These are phyloP conservation scores for Zarea fungicola DNA, from an alignment of 2,329 filamentous ascomycete species.

Conservation along the genomic window DNA sequence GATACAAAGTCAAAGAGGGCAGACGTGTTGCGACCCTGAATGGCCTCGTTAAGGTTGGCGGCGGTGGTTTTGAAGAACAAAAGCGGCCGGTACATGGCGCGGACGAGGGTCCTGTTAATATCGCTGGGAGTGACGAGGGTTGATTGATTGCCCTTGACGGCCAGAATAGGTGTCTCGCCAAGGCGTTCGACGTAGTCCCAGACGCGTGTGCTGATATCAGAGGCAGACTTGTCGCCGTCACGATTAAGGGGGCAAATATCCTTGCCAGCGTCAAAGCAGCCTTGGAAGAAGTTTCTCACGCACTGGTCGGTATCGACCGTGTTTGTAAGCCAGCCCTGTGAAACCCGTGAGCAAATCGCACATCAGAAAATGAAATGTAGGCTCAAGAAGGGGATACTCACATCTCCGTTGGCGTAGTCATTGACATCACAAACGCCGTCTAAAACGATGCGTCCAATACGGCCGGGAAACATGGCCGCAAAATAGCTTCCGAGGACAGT, in stretches of 20 bases:
- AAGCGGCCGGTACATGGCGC: constrained; percentile 23
- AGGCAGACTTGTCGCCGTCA: constrained; percentile 20
- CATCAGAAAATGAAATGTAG: too few relatives aligned
- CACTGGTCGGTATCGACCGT: constrained; percentile 33
- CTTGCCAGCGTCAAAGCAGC: constrained; percentile 28
- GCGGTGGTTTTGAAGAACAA: constrained; percentile 17
- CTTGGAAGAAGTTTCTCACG: constrained; percentile 28
- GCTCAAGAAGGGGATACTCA: constrained; percentile 21
- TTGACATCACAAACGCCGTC: constrained; percentile 33
- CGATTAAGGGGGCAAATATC: constrained; percentile 26
- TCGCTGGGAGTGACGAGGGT: constrained; percentile 28
- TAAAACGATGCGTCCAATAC: constrained; percentile 37
- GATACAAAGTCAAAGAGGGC: neutral
- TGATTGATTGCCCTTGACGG: constrained; percentile 17
- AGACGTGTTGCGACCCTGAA: constrained; percentile 17
- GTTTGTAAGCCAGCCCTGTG: constrained; percentile 31
- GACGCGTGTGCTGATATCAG: constrained; percentile 29
- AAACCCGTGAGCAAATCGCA: neutral
- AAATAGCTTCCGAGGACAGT: constrained; percentile 31
- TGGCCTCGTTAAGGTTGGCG: constrained; percentile 10
- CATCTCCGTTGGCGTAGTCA: constrained; percentile 29
- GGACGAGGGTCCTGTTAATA: constrained; percentile 23
- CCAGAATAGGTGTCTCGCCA: constrained; percentile 22
- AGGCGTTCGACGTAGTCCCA: constrained; percentile 25
- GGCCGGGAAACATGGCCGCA: constrained; percentile 30